Conservation (phyloP, 495 filamentous ascomycete species). For the Cercophora scortea region DNA sequence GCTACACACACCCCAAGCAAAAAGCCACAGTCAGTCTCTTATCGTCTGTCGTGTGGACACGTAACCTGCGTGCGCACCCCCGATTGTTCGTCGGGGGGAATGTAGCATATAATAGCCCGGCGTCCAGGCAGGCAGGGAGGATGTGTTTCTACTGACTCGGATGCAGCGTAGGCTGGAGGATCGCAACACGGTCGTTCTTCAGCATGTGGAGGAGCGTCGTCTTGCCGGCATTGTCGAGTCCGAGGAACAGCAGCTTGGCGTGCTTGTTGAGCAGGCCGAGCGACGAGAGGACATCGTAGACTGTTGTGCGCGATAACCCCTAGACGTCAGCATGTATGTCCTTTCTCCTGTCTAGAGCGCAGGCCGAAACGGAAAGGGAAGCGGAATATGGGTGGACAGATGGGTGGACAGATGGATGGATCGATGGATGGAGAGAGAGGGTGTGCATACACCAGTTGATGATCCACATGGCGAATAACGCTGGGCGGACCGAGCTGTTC, state of each 20-base stretch:
- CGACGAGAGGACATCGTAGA: conserved; percentile 85
- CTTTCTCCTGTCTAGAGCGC: background rate
- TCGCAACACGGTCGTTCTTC: conserved; percentile 95
- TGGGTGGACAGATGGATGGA: too few relatives aligned
- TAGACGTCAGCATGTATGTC: conserved; percentile 13
- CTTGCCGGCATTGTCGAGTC: conserved; percentile 96
- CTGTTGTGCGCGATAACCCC: conserved; percentile 35
- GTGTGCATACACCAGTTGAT: conserved; percentile 85
- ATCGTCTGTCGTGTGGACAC: conserved; percentile 11
- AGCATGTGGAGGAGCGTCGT: conserved; percentile 89
- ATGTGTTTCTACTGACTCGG: conserved; percentile 63
- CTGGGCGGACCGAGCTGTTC: background rate
- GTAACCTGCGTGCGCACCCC: background rate
- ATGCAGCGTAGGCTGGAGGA: conserved; percentile 83
- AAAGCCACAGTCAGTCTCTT: conserved; percentile 11
- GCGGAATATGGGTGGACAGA: too few relatives aligned
- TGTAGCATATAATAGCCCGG: background rate
- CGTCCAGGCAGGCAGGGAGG: background rate
- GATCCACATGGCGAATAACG: conserved; percentile 71
- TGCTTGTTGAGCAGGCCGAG: conserved; percentile 95
- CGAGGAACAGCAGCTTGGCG: conserved; percentile 87
- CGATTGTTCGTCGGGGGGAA: background rate
- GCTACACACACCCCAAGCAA: conserved; percentile 41
- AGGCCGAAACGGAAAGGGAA: too few relatives aligned
- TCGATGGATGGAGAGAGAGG: background rate